phyloP scores from a whole-genome alignment of 73 alveolate species.

The Paramecium octaurelia region DNA sequence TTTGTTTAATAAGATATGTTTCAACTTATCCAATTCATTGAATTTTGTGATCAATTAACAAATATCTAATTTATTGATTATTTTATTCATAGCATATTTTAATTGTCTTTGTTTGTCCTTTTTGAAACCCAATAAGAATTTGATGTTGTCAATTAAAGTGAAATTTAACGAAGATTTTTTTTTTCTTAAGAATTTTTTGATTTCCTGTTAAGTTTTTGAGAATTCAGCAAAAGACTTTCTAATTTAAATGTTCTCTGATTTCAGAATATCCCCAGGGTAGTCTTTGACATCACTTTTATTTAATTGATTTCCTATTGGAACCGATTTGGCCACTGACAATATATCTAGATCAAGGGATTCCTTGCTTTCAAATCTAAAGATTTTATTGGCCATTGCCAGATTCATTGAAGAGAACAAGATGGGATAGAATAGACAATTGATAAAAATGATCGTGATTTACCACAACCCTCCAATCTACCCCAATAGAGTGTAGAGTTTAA shows the following conservation, averaged over 20 bases:
- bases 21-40: conserved; percentile 26
- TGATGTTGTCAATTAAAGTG: neutral
- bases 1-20: neutral
- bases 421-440: neutral
- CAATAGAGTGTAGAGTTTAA: neutral
- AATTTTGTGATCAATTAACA: neutral
- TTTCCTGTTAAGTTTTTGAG: neutral
- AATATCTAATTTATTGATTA: neutral
- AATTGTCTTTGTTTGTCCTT: neutral
- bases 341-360: neutral
- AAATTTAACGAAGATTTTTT: neutral
- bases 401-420: neutral
- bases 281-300: neutral
- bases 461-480: conserved; percentile 14
- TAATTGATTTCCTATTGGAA: neutral
- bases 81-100: conserved; percentile 3
- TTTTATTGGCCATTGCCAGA: conserved; percentile 7
- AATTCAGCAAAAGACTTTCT: neutral
- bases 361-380: neutral
- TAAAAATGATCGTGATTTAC: neutral
- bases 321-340: neutral
- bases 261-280: too few species aligned
- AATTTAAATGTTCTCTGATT: neutral
- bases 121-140: neutral
- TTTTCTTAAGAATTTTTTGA: neutral